These are phyloP conservation scores for Backusella australiensis DNA, from an alignment of 192 early-diverging fungal species.

Conservation along the genomic window DNA sequence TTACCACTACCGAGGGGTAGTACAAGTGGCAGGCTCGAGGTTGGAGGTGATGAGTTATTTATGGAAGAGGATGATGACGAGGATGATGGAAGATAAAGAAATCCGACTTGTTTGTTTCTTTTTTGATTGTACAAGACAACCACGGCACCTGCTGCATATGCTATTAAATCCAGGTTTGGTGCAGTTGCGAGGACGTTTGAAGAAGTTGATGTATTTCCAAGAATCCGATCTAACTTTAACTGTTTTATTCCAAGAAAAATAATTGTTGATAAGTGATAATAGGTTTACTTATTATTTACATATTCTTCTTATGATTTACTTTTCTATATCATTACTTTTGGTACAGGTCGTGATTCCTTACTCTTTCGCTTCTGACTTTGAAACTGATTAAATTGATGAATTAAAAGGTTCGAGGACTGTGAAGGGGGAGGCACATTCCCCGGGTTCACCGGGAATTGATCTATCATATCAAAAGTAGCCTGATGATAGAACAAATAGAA, in stretches of 20 bases:
- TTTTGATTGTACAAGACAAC: slow-evolving; percentile 75
- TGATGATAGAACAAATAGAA: background rate
- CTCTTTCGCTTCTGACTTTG: slow-evolving; percentile 21
- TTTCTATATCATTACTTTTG: slow-evolving; percentile 17
- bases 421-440: slow-evolving; percentile 31
- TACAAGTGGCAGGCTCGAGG: slow-evolving; percentile 7
- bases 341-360: slow-evolving; percentile 22
- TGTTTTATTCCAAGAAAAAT: background rate
- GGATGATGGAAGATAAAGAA: slow-evolving; percentile 41
- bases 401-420: slow-evolving; percentile 14
- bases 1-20: slow-evolving; percentile 7
- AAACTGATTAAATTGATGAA: slow-evolving; percentile 7
- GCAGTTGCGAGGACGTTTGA: slow-evolving; percentile 54
- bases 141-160: slow-evolving; percentile 74
- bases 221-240: slow-evolving; percentile 65
- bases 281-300: background rate
- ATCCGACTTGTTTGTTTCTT: slow-evolving; percentile 61
- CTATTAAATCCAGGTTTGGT: slow-evolving; percentile 53
- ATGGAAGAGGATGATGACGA: background rate
- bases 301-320: background rate
- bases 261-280: background rate
- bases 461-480: background rate
- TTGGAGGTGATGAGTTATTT: background rate
- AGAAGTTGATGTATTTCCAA: slow-evolving; percentile 60
- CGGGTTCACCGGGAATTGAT: slow-evolving; percentile 32